Percentiles rank a stretch among this genome's conserved stretches.
Conservation (phyloP, 176 grass and related monocot genomes). For the Areca catechu region DNA sequence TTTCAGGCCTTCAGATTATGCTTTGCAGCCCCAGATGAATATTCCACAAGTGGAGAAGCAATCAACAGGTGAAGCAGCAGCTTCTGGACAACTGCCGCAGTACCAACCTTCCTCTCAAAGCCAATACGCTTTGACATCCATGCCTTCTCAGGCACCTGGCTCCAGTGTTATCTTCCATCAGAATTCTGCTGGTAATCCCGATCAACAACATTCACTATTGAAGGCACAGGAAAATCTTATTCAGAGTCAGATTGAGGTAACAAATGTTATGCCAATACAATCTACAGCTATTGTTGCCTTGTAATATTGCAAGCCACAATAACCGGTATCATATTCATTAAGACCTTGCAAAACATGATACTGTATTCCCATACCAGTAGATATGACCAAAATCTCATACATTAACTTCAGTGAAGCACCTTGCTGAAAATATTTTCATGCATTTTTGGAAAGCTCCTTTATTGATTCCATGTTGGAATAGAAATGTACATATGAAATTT, state of each 20-base stretch:
- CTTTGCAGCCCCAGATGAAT: not conserved
- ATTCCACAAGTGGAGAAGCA: not conserved
- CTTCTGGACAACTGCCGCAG: not conserved
- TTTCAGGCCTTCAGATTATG: constrained; percentile 11
- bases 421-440: no score
- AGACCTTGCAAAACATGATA: not conserved
- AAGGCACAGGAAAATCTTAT: constrained; percentile 18
- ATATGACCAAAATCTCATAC: no score
- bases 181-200: not conserved
- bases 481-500: no score
- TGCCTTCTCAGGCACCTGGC: not conserved
- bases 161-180: not conserved
- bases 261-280: not conserved
- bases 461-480: no score
- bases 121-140: not conserved
- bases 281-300: constrained; percentile 6
- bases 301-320: constrained; percentile 5
- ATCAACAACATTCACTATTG: not conserved
- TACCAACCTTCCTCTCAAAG: not conserved
- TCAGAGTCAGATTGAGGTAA: constrained; percentile 22
- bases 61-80: not conserved
- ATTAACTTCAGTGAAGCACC: no score
- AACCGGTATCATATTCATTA: not conserved
- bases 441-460: no score
- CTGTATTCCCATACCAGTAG: no score